Evolutionary conservation across 1,284 basidiomycete species (phyloP), one percentile per base, ranked within the genome.

Genomic region (Microstroma glucosiphilum): DNA sequence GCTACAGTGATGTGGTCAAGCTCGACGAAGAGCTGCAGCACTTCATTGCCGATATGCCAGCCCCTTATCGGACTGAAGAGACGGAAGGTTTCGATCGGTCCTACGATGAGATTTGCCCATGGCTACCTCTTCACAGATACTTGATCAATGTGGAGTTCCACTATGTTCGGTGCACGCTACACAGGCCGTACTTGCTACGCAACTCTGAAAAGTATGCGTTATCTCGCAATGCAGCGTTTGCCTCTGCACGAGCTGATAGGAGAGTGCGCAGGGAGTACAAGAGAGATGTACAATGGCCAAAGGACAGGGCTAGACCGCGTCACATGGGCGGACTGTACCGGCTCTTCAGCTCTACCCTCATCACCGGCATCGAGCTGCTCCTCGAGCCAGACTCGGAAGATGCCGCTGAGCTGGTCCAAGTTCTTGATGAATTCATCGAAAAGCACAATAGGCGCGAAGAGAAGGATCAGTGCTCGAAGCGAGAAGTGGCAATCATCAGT

Each of bases 21-120:
- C 83, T 96, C 56, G 92, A 96, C 74, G 89, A 91, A 48, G 91
- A 96, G 67, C 81, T 96, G 17, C 83, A 91, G 61, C 85, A 84
- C 70, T 93, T 92, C 77, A 86, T 89, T 64, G 82, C 85, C 55
- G 82, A 82, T 60, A 83, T 94, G 21, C 92, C 92, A 7, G 87
- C 88, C 67, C 89, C 88, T 1, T 85, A 82, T 56, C 88, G 88
- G 1, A 82, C 83, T 67, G 83, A 89, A 70, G 85, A 86, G 7
- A 82, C 81, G 1, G 83, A 82, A 54, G 70, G 70, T 55, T 66
- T 66, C 49, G 70, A 76, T 64, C 68, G 68, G 40, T 65, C 59
- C 12, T 71, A 69, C 48, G 74, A 77, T 62, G 57, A 59, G 15
- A 62, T 72, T 21, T 75, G 71, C 58, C 69, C 72, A 13, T 75